Conservation (phyloP, 768 basidiomycete species). For the Termitomyces sp. region DNA sequence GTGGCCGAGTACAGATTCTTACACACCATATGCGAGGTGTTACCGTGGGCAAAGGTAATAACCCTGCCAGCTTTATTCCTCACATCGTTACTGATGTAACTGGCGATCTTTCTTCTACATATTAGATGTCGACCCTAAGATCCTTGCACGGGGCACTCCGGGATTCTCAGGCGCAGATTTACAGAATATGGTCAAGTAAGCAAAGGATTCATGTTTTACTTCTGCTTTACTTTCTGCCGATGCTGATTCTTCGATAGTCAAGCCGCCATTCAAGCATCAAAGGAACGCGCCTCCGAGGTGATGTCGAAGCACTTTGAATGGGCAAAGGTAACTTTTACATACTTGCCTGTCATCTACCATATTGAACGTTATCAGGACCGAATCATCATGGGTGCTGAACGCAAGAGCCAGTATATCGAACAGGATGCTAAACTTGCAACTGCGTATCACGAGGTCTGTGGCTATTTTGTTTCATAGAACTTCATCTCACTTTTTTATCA, state of each 20-base stretch:
- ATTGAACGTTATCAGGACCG: conserved; percentile 54
- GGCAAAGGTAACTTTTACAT: conserved; percentile 67
- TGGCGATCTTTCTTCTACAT: conserved; percentile 9
- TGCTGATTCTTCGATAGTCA: conserved; percentile 38
- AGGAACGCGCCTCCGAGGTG: conserved; percentile 74
- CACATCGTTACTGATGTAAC: not conserved
- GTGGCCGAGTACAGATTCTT: conserved; percentile 91
- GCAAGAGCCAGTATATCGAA: conserved; percentile 86
- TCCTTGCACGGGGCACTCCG: conserved; percentile 90
- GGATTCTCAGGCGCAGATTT: conserved; percentile 97
- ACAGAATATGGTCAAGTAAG: conserved; percentile 94
- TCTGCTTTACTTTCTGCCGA: not conserved
- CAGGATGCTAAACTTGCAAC: conserved; percentile 85
- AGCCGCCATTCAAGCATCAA: conserved; percentile 93
- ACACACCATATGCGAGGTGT: conserved; percentile 88
- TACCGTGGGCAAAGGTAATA: conserved; percentile 51
- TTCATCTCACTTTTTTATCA: conserved; percentile 21
- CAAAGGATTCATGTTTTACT: conserved; percentile 11
- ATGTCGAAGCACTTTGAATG: conserved; percentile 88
- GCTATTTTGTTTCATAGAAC: not conserved
- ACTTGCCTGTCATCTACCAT: not conserved
- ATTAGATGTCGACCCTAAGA: conserved; percentile 76
- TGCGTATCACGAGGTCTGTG: conserved; percentile 87
- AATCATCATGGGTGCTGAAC: conserved; percentile 95
- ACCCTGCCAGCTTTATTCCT: conserved; percentile 4